Base-by-base conservation (phyloP, 2,329 filamentous ascomycete species). In the Capronia coronata region DNA sequence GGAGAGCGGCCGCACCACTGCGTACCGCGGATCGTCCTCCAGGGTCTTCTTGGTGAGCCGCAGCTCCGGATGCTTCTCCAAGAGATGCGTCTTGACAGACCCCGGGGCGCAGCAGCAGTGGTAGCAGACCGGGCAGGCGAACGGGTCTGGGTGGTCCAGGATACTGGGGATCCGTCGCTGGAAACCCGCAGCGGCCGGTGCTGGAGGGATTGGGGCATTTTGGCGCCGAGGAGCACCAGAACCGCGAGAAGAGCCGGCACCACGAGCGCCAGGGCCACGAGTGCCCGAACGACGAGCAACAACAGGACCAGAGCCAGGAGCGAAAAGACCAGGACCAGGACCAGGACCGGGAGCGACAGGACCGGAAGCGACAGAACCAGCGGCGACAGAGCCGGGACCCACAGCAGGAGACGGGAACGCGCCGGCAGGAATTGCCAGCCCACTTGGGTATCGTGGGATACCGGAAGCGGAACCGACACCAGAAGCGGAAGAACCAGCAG, bases 401-500 rank as follows among this genome's bases (percentile, higher is more conserved):
- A 19, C 11, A 44, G 55, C 14, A 38, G 51, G 23, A 37, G 56
- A 27, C 5, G 23, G 5, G 23, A 27, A n/a, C n/a, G n/a, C n/a
- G n/a, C n/a, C n/a, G n/a, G n/a, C n/a, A n/a, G n/a, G n/a, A n/a
- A n/a, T n/a, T n/a, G n/a, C n/a, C n/a, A n/a, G n/a, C n/a, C n/a
- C n/a, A n/a, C n/a, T n/a, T n/a, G n/a, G n/a, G n/a, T n/a, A n/a
- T n/a, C n/a, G n/a, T n/a, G n/a, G n/a, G n/a, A n/a, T n/a, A n/a
- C n/a, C n/a, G n/a, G n/a, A n/a, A n/a, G n/a, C n/a, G n/a, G n/a
- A n/a, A n/a, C n/a, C 23, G 10, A 10, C 5, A 27, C 23, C 23
- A 27, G 23, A 27, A 27, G 23, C 23, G 23, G 10, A 5, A 27
- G 23, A 27, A 27, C 23, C 23, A 27, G 23, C 5, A 27, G 23